Conservation (phyloP, 805 yeast genomes). For the Limtongia smithiae region DNA sequence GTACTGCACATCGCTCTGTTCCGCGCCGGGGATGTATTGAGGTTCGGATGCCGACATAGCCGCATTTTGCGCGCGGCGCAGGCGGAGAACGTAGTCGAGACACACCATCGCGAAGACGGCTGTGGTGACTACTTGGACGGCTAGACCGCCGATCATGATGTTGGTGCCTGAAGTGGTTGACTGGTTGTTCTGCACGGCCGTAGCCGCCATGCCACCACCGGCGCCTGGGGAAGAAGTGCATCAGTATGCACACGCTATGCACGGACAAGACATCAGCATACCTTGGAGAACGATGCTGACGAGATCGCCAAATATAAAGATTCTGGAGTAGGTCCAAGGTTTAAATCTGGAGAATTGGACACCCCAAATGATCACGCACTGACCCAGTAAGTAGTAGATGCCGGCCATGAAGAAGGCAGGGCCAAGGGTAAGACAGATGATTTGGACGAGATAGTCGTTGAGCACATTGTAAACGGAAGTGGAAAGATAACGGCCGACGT, state of each 20-base stretch:
- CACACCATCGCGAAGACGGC: slow-evolving; percentile 45
- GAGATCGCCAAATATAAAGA: slow-evolving; percentile 66
- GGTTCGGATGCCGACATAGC: no score
- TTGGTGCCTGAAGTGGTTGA: slow-evolving; percentile 50
- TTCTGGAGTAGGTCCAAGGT: slow-evolving; percentile 60
- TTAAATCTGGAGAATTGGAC: slow-evolving; percentile 44
- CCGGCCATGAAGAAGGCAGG: slow-evolving; percentile 88
- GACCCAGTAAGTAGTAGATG: slow-evolving; percentile 66
- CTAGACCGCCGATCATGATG: slow-evolving; percentile 74
- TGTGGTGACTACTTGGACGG: slow-evolving; percentile 72
- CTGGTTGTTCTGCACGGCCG: slow-evolving; percentile 38
- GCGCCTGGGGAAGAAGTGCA: background rate
- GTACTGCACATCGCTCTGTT: background rate
- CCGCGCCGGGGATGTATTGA: background rate
- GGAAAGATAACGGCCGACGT: slow-evolving; percentile 54
- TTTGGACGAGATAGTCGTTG: slow-evolving; percentile 56
- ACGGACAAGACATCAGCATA: background rate
- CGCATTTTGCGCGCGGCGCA: background rate
- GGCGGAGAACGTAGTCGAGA: slow-evolving; percentile 1
- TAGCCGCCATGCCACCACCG: slow-evolving; percentile 73
- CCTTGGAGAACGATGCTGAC: slow-evolving; percentile 58
- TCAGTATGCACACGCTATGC: background rate
- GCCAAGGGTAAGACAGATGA: slow-evolving; percentile 66
- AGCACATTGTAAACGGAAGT: slow-evolving; percentile 36
- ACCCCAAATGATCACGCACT: slow-evolving; percentile 61